These are phyloP conservation scores for Hanseniaspora thailandica DNA, from an alignment of 805 yeast species.

Conservation along the genomic window DNA sequence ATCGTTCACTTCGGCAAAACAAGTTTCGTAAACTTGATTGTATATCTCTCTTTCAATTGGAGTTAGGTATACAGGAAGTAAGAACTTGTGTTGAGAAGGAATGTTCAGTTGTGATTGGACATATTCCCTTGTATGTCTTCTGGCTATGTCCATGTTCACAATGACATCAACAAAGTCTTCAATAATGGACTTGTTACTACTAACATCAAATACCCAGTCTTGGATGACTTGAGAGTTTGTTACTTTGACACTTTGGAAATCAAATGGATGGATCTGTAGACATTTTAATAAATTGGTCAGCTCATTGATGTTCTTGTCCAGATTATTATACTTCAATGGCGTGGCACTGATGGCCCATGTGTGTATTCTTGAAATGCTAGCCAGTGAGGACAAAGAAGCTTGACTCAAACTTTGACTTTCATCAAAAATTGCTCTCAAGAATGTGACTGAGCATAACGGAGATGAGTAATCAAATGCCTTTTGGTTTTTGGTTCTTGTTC, in stretches of 20 bases:
- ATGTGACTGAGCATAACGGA: slow-evolving; percentile 69
- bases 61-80: slow-evolving; percentile 63
- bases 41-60: slow-evolving; percentile 80
- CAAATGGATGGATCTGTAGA: slow-evolving; percentile 55
- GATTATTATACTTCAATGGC: slow-evolving; percentile 48
- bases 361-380: slow-evolving; percentile 60
- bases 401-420: slow-evolving; percentile 78
- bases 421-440: slow-evolving; percentile 82
- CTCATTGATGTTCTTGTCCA: slow-evolving; percentile 40
- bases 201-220: neutral
- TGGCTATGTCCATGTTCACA: slow-evolving; percentile 23
- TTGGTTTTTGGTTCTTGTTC: slow-evolving; percentile 17
- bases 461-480: slow-evolving; percentile 50
- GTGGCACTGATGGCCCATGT: slow-evolving; percentile 98
- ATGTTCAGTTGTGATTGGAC: slow-evolving; percentile 64
- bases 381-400: neutral
- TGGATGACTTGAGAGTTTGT: neutral
- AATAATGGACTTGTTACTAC: neutral
- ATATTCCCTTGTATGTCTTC: slow-evolving; percentile 73
- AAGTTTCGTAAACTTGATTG: slow-evolving; percentile 48
- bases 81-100: slow-evolving; percentile 65
- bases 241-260: slow-evolving; percentile 15
- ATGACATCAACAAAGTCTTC: slow-evolving; percentile 19
- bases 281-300: slow-evolving; percentile 60
- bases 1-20: slow-evolving; percentile 41